phyloP scores from a whole-genome alignment of 2,329 filamentous ascomycete genomes.

The Colletotrichum tamarilloi region DNA sequence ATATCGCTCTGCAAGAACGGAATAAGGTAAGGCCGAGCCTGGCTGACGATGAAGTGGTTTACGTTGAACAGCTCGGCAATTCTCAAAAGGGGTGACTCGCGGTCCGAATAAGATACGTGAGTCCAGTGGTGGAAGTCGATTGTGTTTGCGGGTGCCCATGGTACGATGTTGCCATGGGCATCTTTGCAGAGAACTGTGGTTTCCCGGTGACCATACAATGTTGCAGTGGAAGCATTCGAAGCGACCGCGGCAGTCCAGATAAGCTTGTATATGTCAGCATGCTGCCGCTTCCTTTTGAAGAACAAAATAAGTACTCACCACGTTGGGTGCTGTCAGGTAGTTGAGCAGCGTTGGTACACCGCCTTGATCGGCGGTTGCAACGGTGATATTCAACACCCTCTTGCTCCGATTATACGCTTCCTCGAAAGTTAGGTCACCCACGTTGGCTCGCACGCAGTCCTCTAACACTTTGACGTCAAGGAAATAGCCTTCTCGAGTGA shows the following conservation, averaged over 20 bases:
- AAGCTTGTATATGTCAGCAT: slow-evolving; percentile 59
- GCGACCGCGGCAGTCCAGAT: slow-evolving; percentile 85
- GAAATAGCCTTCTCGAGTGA: slow-evolving; percentile 82
- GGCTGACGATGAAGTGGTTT: slow-evolving; percentile 94
- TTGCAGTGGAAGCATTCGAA: slow-evolving; percentile 75
- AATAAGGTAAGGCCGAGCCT: slow-evolving; percentile 89
- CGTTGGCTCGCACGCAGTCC: slow-evolving; percentile 84
- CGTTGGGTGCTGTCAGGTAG: slow-evolving; percentile 92
- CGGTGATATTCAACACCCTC: slow-evolving; percentile 89
- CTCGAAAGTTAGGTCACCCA: slow-evolving; percentile 91
- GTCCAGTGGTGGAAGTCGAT: slow-evolving; percentile 76
- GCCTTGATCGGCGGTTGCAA: slow-evolving; percentile 78
- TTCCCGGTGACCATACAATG: slow-evolving; percentile 73
- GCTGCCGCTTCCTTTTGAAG: neutral
- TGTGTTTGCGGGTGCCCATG: slow-evolving; percentile 76
- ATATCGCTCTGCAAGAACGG: slow-evolving; percentile 86
- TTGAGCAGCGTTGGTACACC: slow-evolving; percentile 89
- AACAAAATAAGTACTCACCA: slow-evolving; percentile 67
- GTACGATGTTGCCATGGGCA: slow-evolving; percentile 75
- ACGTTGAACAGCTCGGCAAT: slow-evolving; percentile 90
- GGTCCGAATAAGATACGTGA: slow-evolving; percentile 72
- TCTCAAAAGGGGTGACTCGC: slow-evolving; percentile 73
- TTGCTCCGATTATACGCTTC: slow-evolving; percentile 91
- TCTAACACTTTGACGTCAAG: slow-evolving; percentile 85
- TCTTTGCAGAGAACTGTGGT: slow-evolving; percentile 82